Percentiles rank a stretch among this genome's conserved stretches.
Evolutionary conservation across 2,329 filamentous ascomycete species (phyloP).

Genomic region (Fusarium poae): DNA sequence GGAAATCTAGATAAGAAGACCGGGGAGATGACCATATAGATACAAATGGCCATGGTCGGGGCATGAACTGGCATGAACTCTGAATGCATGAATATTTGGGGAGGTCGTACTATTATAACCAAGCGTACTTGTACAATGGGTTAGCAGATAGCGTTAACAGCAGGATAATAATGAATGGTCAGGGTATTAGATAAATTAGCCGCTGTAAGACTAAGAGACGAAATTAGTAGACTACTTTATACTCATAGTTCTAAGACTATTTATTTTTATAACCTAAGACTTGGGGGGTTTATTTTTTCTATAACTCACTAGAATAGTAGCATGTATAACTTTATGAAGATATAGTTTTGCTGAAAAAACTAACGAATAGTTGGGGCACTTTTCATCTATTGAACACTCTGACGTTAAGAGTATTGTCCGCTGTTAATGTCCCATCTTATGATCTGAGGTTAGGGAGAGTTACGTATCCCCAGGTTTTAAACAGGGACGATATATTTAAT

Average conservation of each 20-base stretch:
- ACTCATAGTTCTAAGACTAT: too few species aligned
- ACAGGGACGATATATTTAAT: too few species aligned
- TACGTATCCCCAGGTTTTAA: too few species aligned
- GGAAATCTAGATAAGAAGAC: slow-evolving; percentile 38
- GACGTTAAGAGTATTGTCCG: neutral
- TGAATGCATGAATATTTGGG: neutral
- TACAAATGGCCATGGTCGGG: neutral
- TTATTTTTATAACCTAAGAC: too few species aligned
- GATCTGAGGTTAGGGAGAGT: neutral
- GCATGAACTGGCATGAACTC: neutral
- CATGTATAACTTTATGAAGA: too few species aligned
- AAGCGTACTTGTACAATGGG: neutral
- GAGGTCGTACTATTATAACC: neutral
- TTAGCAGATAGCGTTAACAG: neutral
- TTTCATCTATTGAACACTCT: neutral
- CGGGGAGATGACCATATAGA: slow-evolving; percentile 35
- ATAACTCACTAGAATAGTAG: too few species aligned
- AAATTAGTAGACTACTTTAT: too few species aligned
- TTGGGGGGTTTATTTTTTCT: too few species aligned
- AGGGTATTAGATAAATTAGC: too few species aligned
- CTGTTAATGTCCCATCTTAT: neutral
- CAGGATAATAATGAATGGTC: neutral
- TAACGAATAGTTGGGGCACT: neutral
- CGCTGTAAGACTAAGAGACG: too few species aligned
- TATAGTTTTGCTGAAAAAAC: too few species aligned